Percentiles rank a stretch among this genome's conserved stretches.
Conservation (phyloP, 495 filamentous ascomycete species). For the Penicillium salamii region DNA sequence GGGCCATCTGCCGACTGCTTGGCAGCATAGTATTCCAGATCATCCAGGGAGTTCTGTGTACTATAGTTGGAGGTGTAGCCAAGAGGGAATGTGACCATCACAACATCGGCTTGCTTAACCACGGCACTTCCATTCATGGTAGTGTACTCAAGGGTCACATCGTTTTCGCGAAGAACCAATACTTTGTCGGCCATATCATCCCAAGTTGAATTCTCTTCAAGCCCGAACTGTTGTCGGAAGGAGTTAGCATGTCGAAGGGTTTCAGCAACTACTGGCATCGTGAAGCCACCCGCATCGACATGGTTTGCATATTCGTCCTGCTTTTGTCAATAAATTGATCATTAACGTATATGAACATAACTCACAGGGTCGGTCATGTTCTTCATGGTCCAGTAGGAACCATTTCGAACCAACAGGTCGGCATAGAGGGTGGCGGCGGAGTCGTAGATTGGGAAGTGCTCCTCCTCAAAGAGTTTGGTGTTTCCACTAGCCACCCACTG, state of each 20-base stretch:
- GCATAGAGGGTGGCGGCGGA: conserved; percentile 56
- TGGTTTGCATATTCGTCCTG: conserved; percentile 73
- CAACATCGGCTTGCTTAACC: conserved; percentile 66
- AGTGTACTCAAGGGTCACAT: conserved; percentile 69
- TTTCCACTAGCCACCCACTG: conserved; percentile 62
- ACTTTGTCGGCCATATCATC: conserved; percentile 51
- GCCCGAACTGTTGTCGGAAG: conserved; percentile 55
- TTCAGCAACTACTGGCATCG: conserved; percentile 62
- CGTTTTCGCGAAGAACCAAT: conserved; percentile 51
- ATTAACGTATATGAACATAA: neutral
- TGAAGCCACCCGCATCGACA: conserved; percentile 69
- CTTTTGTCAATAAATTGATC: neutral
- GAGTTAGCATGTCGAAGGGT: conserved; percentile 54
- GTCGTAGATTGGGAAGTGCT: conserved; percentile 58
- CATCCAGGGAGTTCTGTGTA: conserved; percentile 44
- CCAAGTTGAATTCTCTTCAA: conserved; percentile 51
- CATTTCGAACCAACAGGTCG: conserved; percentile 54
- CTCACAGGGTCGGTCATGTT: conserved; percentile 76
- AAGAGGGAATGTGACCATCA: conserved; percentile 58
- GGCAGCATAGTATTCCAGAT: conserved; percentile 63
- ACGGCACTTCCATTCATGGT: conserved; percentile 60
- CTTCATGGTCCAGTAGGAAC: conserved; percentile 47
- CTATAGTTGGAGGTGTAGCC: conserved; percentile 56
- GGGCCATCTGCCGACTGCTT: conserved; percentile 62
- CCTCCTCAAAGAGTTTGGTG: conserved; percentile 48